phyloP scores from a whole-genome alignment of 148 eudicot species.

The Amaranthus cruentus region DNA sequence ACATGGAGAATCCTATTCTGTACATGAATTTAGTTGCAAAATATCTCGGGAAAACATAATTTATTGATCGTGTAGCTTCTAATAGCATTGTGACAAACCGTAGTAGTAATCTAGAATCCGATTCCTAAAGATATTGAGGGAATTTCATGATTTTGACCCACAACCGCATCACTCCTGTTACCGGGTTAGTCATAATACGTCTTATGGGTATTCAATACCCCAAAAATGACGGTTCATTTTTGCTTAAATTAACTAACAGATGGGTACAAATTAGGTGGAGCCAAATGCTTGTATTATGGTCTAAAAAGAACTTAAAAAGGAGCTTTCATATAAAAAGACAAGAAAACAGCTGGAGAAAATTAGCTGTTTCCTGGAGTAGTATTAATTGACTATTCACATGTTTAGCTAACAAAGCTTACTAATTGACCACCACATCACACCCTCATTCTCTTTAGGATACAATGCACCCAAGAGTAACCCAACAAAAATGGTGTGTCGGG shows the following conservation, averaged over 20 bases:
- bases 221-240: background rate
- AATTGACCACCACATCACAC: conserved; percentile 16
- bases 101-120: too few species aligned
- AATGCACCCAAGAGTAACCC: background rate
- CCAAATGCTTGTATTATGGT: background rate
- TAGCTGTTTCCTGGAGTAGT: conserved; percentile 16
- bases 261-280: background rate
- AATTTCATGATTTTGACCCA: too few species aligned
- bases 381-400: conserved; percentile 3
- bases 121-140: too few species aligned
- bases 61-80: too few species aligned
- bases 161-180: too few species aligned
- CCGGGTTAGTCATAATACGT: too few species aligned
- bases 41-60: background rate
- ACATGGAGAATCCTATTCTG: background rate
- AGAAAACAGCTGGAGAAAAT: conserved; percentile 27
- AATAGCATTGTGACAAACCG: too few species aligned
- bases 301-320: conserved; percentile 3
- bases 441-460: background rate
- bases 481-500: too few species aligned
- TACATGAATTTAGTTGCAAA: background rate
- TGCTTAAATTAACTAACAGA: background rate
- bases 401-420: conserved; percentile 7
- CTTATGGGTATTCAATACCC: background rate
- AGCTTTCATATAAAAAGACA: conserved; percentile 5